Evolutionary conservation across 495 filamentous ascomycete genomes (phyloP).

Genomic region (Tricharina praecox): DNA sequence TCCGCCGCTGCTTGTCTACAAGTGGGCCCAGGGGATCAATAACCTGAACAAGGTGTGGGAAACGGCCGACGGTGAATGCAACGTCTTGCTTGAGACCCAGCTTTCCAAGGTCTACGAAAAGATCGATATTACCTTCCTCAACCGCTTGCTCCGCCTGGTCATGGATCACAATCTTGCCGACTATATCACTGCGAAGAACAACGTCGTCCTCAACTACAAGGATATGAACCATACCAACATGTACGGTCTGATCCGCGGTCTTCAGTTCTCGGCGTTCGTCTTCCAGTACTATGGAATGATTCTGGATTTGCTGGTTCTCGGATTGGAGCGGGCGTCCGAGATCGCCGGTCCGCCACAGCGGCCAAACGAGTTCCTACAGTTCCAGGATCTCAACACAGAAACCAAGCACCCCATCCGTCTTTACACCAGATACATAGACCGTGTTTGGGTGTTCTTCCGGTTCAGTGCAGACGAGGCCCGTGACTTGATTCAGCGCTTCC

Average conservation of each 20-base stretch:
- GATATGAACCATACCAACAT: slow-evolving; percentile 99
- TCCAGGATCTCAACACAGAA: slow-evolving; percentile 78
- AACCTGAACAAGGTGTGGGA: slow-evolving; percentile 98
- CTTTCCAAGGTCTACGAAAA: slow-evolving; percentile 98
- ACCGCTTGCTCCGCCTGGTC: slow-evolving; percentile 80
- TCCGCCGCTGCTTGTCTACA: slow-evolving; percentile 89
- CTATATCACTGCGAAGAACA: slow-evolving; percentile 99
- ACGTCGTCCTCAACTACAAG: slow-evolving; percentile 97
- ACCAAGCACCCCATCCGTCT: slow-evolving; percentile 85
- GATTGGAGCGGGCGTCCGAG: slow-evolving; percentile 84
- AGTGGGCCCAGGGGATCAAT: slow-evolving; percentile 99
- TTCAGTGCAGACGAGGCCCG: slow-evolving; percentile 87
- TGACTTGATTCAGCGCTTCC: slow-evolving; percentile 91
- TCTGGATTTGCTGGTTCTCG: slow-evolving; percentile 82
- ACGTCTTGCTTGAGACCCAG: slow-evolving; percentile 97
- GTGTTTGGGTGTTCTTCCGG: slow-evolving; percentile 94
- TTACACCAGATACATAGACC: slow-evolving; percentile 95
- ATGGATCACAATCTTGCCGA: slow-evolving; percentile 99
- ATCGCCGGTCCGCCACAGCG: slow-evolving; percentile 93
- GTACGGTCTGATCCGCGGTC: slow-evolving; percentile 92
- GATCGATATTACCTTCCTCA: slow-evolving; percentile 91
- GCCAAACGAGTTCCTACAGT: slow-evolving; percentile 97
- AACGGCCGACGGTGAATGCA: slow-evolving; percentile 85
- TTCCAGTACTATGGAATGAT: slow-evolving; percentile 99
- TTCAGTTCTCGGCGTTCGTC: slow-evolving; percentile 95